phyloP scores from a whole-genome alignment of 306 rosid genomes.

The Sesbania bispinosa region DNA sequence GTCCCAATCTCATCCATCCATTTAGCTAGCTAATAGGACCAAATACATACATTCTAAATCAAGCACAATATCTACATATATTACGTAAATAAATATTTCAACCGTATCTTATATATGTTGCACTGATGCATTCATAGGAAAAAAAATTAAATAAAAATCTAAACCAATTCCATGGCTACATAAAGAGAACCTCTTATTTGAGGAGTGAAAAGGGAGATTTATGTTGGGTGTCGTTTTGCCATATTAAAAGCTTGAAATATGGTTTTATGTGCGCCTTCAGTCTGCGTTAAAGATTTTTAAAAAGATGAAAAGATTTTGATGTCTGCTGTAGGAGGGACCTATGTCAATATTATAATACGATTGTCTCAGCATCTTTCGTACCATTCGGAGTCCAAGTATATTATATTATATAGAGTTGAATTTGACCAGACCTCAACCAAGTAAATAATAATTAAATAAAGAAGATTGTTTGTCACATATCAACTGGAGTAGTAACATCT shows the following conservation, averaged over 20 bases:
- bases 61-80: background rate
- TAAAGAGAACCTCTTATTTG: constrained; percentile 29
- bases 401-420: constrained; percentile 2
- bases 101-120: background rate
- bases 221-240: constrained; percentile 23
- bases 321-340: constrained; percentile 42
- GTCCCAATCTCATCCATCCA: background rate
- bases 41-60: background rate
- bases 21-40: background rate
- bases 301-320: constrained; percentile 32
- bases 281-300: constrained; percentile 23
- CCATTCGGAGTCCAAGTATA: background rate
- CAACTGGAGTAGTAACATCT: no score
- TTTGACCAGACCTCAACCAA: background rate
- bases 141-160: background rate
- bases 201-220: background rate
- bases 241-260: background rate
- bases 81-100: background rate
- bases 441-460: background rate
- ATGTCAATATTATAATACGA: constrained; percentile 19
- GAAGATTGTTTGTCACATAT: background rate
- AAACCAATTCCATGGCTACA: constrained; percentile 16
- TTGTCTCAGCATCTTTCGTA: constrained; percentile 15
- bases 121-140: constrained; percentile 4
- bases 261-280: background rate